phyloP scores from a whole-genome alignment of 2,329 filamentous ascomycete species.

The Ophiostoma ulmi region DNA sequence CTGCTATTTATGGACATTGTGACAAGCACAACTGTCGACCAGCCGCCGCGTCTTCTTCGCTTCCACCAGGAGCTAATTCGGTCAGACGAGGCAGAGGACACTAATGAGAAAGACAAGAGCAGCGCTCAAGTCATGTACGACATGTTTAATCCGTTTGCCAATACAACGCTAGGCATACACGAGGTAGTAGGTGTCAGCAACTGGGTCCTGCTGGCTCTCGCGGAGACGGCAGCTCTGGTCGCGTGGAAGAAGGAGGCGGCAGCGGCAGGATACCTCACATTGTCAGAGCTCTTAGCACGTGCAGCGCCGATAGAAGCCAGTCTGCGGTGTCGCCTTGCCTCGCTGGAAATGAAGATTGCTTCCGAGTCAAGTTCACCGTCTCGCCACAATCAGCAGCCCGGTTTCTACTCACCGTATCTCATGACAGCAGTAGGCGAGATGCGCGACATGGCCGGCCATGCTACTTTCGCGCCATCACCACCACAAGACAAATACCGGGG shows the following conservation, averaged over 20 bases:
- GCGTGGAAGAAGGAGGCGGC: conserved; percentile 46
- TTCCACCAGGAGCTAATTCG: conserved; percentile 33
- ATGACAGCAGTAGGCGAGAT: not conserved
- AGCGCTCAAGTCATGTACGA: not conserved
- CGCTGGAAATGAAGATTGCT: conserved; percentile 28
- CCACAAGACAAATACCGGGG: not conserved
- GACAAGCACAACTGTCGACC: conserved; percentile 34
- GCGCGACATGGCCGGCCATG: not conserved
- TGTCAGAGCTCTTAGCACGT: conserved; percentile 43
- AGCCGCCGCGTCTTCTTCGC: conserved; percentile 34
- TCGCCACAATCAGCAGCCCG: not conserved
- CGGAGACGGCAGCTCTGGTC: conserved; percentile 49
- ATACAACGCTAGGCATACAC: conserved; percentile 38
- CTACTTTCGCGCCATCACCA: not conserved
- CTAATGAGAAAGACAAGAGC: not conserved
- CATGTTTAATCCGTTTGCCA: not conserved
- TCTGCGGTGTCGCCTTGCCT: conserved; percentile 32
- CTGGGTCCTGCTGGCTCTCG: conserved; percentile 52
- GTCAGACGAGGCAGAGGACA: conserved; percentile 28
- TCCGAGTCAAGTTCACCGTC: not conserved
- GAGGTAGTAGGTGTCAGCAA: conserved; percentile 53
- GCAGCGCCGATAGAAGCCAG: conserved; percentile 39
- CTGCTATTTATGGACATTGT: conserved; percentile 38
- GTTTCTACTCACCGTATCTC: conserved; percentile 22
- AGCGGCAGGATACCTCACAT: conserved; percentile 31